A percentile compares a stretch with the other conserved stretches of the same genome.
phyloP scores from a whole-genome alignment of 805 yeast genomes.

The Millerozyma acaciae region DNA sequence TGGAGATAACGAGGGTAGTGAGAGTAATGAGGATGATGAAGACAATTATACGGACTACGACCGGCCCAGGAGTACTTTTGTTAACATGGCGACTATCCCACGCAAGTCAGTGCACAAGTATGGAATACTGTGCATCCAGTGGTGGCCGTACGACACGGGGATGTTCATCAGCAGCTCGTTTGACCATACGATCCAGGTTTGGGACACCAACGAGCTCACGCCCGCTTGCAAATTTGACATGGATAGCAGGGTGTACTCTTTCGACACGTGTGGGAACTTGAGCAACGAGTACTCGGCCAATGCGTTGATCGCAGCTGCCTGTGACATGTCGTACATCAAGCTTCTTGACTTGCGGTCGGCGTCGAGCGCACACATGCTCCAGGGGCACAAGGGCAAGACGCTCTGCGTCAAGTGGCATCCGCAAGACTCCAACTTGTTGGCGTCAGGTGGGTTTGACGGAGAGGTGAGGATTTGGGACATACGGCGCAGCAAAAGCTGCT shows the following conservation, averaged over 20 bases:
- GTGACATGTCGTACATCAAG: slow-evolving; percentile 65
- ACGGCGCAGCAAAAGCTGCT: slow-evolving; percentile 60
- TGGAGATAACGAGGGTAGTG: slow-evolving; percentile 11
- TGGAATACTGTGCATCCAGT: slow-evolving; percentile 69
- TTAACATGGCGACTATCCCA: slow-evolving; percentile 32
- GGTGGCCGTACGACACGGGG: slow-evolving; percentile 92
- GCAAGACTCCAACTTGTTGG: slow-evolving; percentile 51
- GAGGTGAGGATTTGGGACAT: slow-evolving; percentile 84
- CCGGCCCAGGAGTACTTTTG: slow-evolving; percentile 22
- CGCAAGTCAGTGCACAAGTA: slow-evolving; percentile 50
- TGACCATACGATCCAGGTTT: slow-evolving; percentile 70
- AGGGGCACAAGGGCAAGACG: slow-evolving; percentile 57
- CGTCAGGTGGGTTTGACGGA: slow-evolving; percentile 81
- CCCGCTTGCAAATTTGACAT: slow-evolving; percentile 65
- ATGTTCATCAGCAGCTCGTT: slow-evolving; percentile 80
- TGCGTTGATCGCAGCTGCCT: slow-evolving; percentile 67
- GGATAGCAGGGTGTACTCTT: slow-evolving; percentile 58
- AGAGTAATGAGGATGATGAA: slow-evolving; percentile 4
- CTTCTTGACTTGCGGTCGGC: slow-evolving; percentile 71
- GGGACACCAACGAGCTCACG: slow-evolving; percentile 71
- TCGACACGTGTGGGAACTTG: slow-evolving; percentile 47
- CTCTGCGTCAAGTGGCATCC: slow-evolving; percentile 76
- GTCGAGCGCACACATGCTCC: slow-evolving; percentile 66
- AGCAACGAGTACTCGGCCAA: slow-evolving; percentile 22
- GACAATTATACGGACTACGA: slow-evolving; percentile 32